Evolutionary conservation across 345 rosid genomes (phyloP), one percentile per base, ranked within the genome.

Genomic region (Erodium maritimum): DNA sequence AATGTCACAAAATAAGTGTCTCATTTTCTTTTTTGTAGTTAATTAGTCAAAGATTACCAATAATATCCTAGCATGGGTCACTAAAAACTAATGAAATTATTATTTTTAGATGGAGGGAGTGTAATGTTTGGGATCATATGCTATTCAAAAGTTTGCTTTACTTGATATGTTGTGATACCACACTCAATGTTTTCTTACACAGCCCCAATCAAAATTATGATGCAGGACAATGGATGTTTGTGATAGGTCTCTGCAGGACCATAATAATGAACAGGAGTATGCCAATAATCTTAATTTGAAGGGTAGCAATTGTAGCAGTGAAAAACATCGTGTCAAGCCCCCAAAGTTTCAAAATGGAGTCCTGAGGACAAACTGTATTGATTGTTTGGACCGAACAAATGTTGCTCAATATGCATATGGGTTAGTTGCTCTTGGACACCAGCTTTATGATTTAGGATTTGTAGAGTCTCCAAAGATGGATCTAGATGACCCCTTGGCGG

Each of bases 391-490:
- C 59, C 96, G 99, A 65, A 93, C 99, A 56, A 93, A 93, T 57
- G 96, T 89, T 74, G 99, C 99, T 21, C 99, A 93, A 58, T 93
- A 83, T 66, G 90, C 84, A 7, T 86, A 80, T 69, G 99, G 99
- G 33, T 69, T 93, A 73, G 82, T 80, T 53, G 86, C 99, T 37
- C 84, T 93, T 63, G 95, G 94, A 55, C 81, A 64, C 70, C 99
- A 91, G 67, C 81, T 91, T 64, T 79, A 80, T 70, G 77, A 78
- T 45, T 63, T 88, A 63, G 86, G 89, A 51, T 62, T 78, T 62
- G 52, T 62, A 19, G 79, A 71, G 56, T 69, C 80, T 23, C 74
- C 80, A 24, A 66, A 56, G 45, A 75, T 91, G 69, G 84, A 77
- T 78, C 82, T 83, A 18, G 79, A 84, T 56, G 74, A 83, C 71